Base-by-base conservation (phyloP, 495 filamentous ascomycete species). In the Lasiosphaeria ovina region DNA sequence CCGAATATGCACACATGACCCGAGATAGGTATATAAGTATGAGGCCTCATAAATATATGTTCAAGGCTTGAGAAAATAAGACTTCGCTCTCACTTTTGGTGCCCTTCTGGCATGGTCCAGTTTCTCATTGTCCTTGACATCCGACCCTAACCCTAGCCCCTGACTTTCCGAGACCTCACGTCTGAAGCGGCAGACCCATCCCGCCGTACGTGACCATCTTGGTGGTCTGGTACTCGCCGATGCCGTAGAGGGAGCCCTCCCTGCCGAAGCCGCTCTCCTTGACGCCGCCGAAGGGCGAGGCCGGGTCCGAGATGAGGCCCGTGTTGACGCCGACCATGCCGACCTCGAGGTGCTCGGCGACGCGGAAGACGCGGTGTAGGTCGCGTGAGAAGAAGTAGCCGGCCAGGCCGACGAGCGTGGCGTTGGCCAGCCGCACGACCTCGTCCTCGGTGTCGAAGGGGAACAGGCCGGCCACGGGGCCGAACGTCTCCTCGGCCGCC, bases 281-380 rank as follows among this genome's bases (percentile, higher is more conserved):
- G 16, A 98, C 90, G 59, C 93, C 94, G 17, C 93, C 94, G 70
- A 97, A 98, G 58, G 91, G 91, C 60, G 88, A 77, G 1, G 89
- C 89, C 71, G 85, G 84, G 71, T 95, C 91, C 64, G 89, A 92
- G 48, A 95, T 89, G 57, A 94, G 59, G 2, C 89, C 90, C 6
- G 89, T 93, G 68, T 94, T 93, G 35, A 93, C 87, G 60, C 90
- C 91, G 17, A 94, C 88, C 92, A 96, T 95, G 14, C 91, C 92
- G 8, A 92, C 87, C 76, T 95, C 90, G 45, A 96, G 67, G n/a
- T 87, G 84, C 72, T 96, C 91, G 3, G 91, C 88, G 14, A 96
- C 87, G 53, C 91, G 78, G 72, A 85, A 83, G 12, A 91, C 86
- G 31, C 91, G 78, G 52, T 83, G 79, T 14, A 93, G 60, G 68